Conservation (phyloP, 129 eudicot species). For the Centella asiatica region DNA sequence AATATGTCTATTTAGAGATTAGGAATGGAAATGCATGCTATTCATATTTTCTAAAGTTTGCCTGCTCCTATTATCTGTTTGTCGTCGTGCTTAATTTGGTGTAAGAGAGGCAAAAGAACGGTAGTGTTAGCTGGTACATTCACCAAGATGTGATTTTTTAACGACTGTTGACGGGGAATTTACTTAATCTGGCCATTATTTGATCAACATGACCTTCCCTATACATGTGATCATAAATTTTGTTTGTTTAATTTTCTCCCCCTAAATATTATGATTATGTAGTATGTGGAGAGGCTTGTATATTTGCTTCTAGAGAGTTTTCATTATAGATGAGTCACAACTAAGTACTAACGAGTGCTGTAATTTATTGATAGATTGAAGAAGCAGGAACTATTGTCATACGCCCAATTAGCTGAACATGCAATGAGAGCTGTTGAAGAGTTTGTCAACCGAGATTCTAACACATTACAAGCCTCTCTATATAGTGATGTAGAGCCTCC, state of each 20-base stretch:
- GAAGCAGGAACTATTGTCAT: slow-evolving; percentile 52
- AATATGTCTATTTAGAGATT: too few species aligned
- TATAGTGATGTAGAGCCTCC: slow-evolving; percentile 28
- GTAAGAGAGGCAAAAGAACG: neutral
- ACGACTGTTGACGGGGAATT: neutral
- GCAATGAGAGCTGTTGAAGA: slow-evolving; percentile 49
- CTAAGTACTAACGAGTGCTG: too few species aligned
- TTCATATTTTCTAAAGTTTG: neutral
- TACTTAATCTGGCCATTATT: too few species aligned
- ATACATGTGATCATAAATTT: neutral
- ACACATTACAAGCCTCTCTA: slow-evolving; percentile 18
- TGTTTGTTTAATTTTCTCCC: neutral
- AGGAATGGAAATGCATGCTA: neutral
- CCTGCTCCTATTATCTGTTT: neutral
- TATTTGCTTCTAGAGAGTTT: neutral
- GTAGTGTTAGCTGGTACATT: neutral
- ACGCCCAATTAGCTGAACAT: slow-evolving; percentile 61
- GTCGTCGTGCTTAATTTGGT: neutral
- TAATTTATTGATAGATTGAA: slow-evolving; percentile 34
- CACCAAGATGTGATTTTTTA: too few species aligned
- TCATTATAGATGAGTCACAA: neutral
- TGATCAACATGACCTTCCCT: neutral
- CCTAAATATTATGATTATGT: neutral
- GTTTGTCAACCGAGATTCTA: slow-evolving; percentile 37
- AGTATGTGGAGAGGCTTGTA: neutral